Evolutionary conservation across 768 basidiomycete species (phyloP).

Genomic region (Leccinum broughii): DNA sequence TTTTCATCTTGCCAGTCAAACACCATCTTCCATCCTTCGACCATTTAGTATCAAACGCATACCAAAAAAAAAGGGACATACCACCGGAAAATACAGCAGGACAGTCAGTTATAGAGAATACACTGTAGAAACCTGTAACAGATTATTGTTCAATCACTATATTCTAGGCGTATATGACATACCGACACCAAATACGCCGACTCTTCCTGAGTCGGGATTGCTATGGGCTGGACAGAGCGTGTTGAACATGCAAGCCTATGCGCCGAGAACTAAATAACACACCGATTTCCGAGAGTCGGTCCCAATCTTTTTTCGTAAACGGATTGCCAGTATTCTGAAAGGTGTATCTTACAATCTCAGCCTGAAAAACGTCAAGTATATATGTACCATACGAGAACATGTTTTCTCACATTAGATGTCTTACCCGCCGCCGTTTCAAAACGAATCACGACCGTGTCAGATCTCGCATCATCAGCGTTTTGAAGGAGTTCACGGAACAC

Average conservation of each 20-base stretch:
- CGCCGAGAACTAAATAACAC: constrained; percentile 15
- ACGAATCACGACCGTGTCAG: constrained; percentile 69
- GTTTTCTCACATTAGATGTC: too few relatives aligned
- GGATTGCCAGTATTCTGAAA: constrained; percentile 53
- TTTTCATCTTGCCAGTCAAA: constrained; percentile 85
- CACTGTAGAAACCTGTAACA: constrained; percentile 63
- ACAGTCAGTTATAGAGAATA: constrained; percentile 79
- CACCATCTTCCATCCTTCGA: constrained; percentile 78
- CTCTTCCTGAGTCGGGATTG: constrained; percentile 92
- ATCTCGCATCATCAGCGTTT: constrained; percentile 35
- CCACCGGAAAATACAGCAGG: constrained; percentile 77
- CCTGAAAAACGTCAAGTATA: constrained; percentile 22
- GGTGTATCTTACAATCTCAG: background rate
- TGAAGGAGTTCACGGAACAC: constrained; percentile 39
- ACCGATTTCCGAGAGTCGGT: constrained; percentile 86
- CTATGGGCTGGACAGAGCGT: constrained; percentile 62
- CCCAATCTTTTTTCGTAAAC: constrained; percentile 89
- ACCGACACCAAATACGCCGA: constrained; percentile 45
- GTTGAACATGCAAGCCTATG: background rate
- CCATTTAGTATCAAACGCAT: background rate
- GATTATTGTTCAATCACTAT: background rate
- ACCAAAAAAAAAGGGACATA: constrained; percentile 32
- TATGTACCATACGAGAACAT: too few relatives aligned
- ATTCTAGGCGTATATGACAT: too few relatives aligned
- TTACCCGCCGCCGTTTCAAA: constrained; percentile 59